phyloP scores from a whole-genome alignment of 495 filamentous ascomycete genomes.

The Podospora pseudoanserina region DNA sequence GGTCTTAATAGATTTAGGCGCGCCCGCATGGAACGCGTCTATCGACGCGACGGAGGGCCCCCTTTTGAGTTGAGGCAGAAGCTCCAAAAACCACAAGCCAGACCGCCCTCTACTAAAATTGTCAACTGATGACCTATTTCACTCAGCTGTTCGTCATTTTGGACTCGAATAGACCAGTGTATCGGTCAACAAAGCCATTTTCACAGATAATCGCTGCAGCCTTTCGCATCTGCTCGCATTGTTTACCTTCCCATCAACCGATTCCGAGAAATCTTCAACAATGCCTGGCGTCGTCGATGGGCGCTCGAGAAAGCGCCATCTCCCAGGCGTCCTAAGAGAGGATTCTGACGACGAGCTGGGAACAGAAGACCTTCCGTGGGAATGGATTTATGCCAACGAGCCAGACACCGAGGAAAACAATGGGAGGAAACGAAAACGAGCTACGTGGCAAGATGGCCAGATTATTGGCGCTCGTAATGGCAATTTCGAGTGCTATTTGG shows the following conservation, averaged over 20 bases:
- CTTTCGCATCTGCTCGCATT: background rate
- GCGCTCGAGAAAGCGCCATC: constrained; percentile 5
- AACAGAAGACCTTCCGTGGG: constrained; percentile 80
- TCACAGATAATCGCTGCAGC: background rate
- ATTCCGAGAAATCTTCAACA: background rate
- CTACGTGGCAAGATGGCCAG: constrained; percentile 27
- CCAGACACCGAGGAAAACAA: constrained; percentile 24
- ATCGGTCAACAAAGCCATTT: background rate
- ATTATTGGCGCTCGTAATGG: constrained; percentile 86
- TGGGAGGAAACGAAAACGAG: constrained; percentile 39
- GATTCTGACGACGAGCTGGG: constrained; percentile 93
- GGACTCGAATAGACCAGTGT: background rate
- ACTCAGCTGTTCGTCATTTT: background rate
- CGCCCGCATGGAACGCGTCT: background rate
- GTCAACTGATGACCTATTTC: background rate
- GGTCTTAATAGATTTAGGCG: constrained; percentile 17
- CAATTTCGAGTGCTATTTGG: constrained; percentile 72
- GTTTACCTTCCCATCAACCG: background rate
- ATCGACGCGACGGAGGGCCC: constrained; percentile 6
- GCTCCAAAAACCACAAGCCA: background rate
- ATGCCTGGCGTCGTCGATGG: constrained; percentile 18
- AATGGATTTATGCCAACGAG: constrained; percentile 71
- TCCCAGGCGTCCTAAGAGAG: constrained; percentile 61
- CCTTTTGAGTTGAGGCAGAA: background rate
- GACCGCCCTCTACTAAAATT: background rate